These are phyloP conservation scores for Pseudogymnoascus sp. DNA, from an alignment of 2,329 filamentous ascomycete species.

Conservation along the genomic window DNA sequence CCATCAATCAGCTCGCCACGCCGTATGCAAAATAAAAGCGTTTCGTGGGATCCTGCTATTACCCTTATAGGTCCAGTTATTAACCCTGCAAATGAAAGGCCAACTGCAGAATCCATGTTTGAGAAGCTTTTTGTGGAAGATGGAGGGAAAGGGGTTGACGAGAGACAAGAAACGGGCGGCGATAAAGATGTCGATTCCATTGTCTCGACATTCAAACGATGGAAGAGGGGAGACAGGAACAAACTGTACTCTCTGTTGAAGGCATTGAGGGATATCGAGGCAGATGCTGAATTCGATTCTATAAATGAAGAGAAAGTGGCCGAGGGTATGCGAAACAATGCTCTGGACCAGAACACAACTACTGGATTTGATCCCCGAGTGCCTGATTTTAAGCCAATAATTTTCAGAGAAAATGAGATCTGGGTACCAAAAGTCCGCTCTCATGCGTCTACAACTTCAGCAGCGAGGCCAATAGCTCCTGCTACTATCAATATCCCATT, in stretches of 20 bases:
- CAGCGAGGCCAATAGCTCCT: background rate
- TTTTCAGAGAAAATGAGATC: background rate
- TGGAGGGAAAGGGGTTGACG: background rate
- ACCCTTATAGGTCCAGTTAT: background rate
- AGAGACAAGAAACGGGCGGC: background rate
- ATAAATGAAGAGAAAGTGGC: background rate
- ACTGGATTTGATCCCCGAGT: background rate
- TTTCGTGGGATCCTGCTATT: constrained; percentile 2
- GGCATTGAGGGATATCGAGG: background rate
- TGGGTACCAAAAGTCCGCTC: background rate
- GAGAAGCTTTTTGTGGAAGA: background rate
- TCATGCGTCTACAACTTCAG: background rate
- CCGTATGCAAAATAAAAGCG: background rate
- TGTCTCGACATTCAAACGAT: background rate
- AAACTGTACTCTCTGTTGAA: constrained; percentile 1
- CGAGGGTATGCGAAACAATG: background rate
- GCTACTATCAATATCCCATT: constrained; percentile 1
- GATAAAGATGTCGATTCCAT: background rate
- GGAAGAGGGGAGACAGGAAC: constrained; percentile 1
- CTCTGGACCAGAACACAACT: background rate
- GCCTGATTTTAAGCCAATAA: background rate
- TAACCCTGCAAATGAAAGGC: background rate
- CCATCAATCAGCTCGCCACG: background rate
- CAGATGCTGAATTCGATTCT: background rate
- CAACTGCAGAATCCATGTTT: background rate